Evolutionary conservation across 148 eudicot genomes (phyloP).

Genomic region (Vaccinium myrtillus): DNA sequence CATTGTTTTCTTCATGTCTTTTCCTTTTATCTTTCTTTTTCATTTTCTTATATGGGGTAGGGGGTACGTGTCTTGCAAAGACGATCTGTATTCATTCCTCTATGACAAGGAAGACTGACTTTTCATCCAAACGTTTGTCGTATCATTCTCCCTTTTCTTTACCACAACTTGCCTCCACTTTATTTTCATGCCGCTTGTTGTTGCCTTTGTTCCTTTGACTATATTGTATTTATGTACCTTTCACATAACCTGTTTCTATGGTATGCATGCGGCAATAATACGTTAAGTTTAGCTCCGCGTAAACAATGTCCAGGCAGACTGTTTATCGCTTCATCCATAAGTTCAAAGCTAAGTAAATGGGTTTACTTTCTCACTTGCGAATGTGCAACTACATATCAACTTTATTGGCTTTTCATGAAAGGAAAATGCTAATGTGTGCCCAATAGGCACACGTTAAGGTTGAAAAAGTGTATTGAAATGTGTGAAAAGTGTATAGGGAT

Average conservation of each 20-base stretch:
- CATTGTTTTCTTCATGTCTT: background rate
- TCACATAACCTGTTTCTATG: background rate
- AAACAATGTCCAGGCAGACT: background rate
- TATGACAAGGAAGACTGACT: background rate
- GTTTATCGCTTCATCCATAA: background rate
- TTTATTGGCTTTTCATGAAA: background rate
- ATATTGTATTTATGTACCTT: background rate
- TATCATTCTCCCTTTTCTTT: background rate
- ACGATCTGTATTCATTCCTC: background rate
- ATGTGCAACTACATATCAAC: background rate
- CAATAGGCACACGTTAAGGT: too few relatives aligned
- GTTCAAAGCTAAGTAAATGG: background rate
- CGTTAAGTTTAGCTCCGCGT: background rate
- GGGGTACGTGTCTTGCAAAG: background rate
- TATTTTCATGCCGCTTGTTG: background rate
- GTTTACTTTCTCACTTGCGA: background rate
- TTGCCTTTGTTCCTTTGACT: background rate
- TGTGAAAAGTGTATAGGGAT: too few relatives aligned
- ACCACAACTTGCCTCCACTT: background rate
- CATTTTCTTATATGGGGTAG: background rate
- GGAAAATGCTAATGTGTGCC: too few relatives aligned
- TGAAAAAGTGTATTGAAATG: too few relatives aligned
- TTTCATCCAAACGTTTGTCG: background rate
- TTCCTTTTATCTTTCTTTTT: background rate
- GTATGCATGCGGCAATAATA: background rate